These are phyloP conservation scores for Fusarium sp. DNA, from an alignment of 2,329 filamentous ascomycete species.

Conservation along the genomic window DNA sequence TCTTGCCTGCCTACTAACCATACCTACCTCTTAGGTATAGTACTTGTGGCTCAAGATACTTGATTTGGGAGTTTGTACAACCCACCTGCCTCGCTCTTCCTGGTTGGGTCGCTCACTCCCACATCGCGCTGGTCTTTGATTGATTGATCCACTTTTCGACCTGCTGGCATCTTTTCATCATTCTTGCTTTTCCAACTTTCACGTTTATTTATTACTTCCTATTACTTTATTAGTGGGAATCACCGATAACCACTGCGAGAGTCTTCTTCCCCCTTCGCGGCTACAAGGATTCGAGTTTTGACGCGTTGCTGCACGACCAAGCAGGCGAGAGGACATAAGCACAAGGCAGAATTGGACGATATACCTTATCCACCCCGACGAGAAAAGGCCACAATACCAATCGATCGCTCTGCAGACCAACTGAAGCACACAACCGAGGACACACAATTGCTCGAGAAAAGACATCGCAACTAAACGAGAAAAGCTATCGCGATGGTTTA, in stretches of 20 bases:
- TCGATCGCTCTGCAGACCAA: conserved; percentile 18
- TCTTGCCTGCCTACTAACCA: no score
- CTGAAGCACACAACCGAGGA: conserved; percentile 6
- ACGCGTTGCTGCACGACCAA: conserved; percentile 4
- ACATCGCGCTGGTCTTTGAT: conserved; percentile 1
- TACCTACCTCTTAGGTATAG: no score
- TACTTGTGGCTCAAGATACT: not conserved
- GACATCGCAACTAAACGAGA: not conserved
- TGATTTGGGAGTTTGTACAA: not conserved
- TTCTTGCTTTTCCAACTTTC: conserved; percentile 29
- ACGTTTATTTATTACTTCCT: conserved; percentile 11
- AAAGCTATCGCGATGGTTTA: conserved; percentile 79
- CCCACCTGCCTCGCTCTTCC: not conserved
- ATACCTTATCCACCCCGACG: conserved; percentile 35
- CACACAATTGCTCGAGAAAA: conserved; percentile 5
- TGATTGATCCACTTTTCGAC: conserved; percentile 38
- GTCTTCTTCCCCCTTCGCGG: not conserved
- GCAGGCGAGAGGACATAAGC: conserved; percentile 17
- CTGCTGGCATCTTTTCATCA: conserved; percentile 33
- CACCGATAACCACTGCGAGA: not conserved
- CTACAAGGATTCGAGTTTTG: not conserved
- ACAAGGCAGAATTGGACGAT: conserved; percentile 30
- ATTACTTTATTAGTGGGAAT: not conserved
- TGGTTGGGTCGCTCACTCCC: not conserved
- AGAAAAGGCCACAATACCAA: conserved; percentile 38